Percentiles rank a stretch among this genome's conserved stretches.
These are phyloP conservation scores for Phytophthora sojae DNA, from an alignment of 352 stramenopile species.

Conservation along the genomic window DNA sequence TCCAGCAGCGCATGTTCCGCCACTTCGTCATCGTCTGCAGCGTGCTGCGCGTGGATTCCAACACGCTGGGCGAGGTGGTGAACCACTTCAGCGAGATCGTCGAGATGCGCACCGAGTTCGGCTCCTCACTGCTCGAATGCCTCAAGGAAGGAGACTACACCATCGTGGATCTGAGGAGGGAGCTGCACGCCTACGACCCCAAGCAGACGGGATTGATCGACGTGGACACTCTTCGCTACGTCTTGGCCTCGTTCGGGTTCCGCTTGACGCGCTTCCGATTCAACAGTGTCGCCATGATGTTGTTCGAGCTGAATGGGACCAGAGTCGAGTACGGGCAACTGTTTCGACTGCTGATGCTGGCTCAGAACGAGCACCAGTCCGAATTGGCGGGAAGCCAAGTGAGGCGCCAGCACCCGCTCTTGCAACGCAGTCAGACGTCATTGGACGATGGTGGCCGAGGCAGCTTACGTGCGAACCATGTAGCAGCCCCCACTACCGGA, in stretches of 20 bases:
- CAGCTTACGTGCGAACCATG: conserved; percentile 6
- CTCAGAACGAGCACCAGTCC: conserved; percentile 17
- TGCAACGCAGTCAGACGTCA: conserved; percentile 24
- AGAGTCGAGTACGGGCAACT: conserved; percentile 58
- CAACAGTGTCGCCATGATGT: conserved; percentile 59
- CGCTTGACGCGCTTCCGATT: conserved; percentile 60
- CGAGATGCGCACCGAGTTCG: conserved; percentile 58
- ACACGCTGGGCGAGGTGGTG: conserved; percentile 58
- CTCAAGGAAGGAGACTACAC: conserved; percentile 29
- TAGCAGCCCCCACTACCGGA: conserved; percentile 1
- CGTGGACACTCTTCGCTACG: conserved; percentile 49
- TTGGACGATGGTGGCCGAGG: conserved; percentile 13
- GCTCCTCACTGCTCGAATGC: conserved; percentile 28
- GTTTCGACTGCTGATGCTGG: conserved; percentile 41
- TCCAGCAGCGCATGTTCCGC: conserved; percentile 66
- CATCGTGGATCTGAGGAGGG: conserved; percentile 36
- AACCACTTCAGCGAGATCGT: conserved; percentile 68
- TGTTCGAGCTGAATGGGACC: conserved; percentile 50
- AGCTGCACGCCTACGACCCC: conserved; percentile 39
- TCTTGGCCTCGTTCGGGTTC: conserved; percentile 51
- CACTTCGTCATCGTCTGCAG: conserved; percentile 65
- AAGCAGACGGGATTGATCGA: conserved; percentile 43
- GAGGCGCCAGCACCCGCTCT: conserved; percentile 21
- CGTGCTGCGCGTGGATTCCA: conserved; percentile 55
- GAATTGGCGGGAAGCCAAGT: conserved; percentile 11